Evolutionary conservation across 2,329 filamentous ascomycete genomes (phyloP), one percentile per base, ranked within the genome.

Genomic region (Epichloe glyceriae): DNA sequence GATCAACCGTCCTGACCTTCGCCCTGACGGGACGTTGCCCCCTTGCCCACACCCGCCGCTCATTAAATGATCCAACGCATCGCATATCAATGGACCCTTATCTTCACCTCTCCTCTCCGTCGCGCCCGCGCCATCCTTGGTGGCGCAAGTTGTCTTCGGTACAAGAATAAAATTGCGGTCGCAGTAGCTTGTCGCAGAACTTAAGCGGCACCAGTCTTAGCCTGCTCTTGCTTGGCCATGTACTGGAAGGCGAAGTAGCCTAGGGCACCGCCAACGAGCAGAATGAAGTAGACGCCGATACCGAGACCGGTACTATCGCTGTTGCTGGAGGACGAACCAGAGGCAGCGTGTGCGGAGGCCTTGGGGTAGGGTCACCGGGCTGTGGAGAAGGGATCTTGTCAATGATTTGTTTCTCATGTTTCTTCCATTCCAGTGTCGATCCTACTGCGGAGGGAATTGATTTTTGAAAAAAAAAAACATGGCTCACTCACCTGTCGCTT

Each of bases 171-270:
- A 30, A 33, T 48, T 7, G 15, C 19, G n/a, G 14, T 35, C 34
- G 34, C 22, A 10, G 5, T 19, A 22, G 26, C 22, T 12, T 8
- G 11, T 34, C 20, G 37, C 20, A 34, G 17, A 3, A 19, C 17
- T 37, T 38, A 42, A n/a, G 48, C 35, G 51, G 50, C 50, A 26
- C 49, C 54, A 34, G 59, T 54, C 52, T 61, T 53, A 11, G 40
- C 48, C 45, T 52, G 55, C 56, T 72, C 63, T 60, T 75, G 70
- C 66, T 75, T 71, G 52, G 60, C 57, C 61, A 94, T 68, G 75
- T 93, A 95, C 70, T 90, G 84, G 77, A 91, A 96, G 61, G 78
- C 86, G 60, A 78, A 79, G 73, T 88, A 97, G 56, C 87, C 88
- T 55, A 81, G 67, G 46, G 81, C 75, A 58, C 84, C 90, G 61